These are phyloP conservation scores for Phytophthora agathidicida DNA, from an alignment of 352 stramenopile species.

Conservation along the genomic window DNA sequence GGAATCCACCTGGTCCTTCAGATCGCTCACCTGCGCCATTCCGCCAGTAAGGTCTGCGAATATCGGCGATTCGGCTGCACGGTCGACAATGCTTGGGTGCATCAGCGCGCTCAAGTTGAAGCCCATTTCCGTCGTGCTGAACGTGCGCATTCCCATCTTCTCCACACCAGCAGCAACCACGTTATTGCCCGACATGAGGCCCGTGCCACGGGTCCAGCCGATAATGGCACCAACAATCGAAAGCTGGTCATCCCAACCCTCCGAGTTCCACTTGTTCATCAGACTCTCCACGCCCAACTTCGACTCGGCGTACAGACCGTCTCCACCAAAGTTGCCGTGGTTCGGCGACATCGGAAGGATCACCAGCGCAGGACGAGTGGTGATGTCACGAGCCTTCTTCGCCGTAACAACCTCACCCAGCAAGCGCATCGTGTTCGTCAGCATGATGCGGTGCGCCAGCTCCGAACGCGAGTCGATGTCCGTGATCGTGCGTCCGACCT, in stretches of 20 bases:
- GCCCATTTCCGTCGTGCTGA: slow-evolving; percentile 89
- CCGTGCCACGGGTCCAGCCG: slow-evolving; percentile 87
- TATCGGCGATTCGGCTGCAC: slow-evolving; percentile 70
- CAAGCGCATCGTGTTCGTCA: slow-evolving; percentile 87
- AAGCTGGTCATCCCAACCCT: slow-evolving; percentile 88
- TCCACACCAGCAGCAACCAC: slow-evolving; percentile 83
- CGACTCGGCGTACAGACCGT: slow-evolving; percentile 89
- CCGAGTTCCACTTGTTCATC: slow-evolving; percentile 87
- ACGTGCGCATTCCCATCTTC: slow-evolving; percentile 82
- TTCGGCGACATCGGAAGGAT: slow-evolving; percentile 88
- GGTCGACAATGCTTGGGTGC: slow-evolving; percentile 79
- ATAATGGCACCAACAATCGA: slow-evolving; percentile 87
- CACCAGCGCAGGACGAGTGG: slow-evolving; percentile 75
- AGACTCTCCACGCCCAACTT: slow-evolving; percentile 89
- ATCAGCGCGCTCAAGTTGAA: slow-evolving; percentile 88
- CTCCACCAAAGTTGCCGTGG: slow-evolving; percentile 86
- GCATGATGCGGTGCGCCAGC: slow-evolving; percentile 87
- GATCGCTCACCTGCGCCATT: slow-evolving; percentile 76
- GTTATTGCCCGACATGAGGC: slow-evolving; percentile 91
- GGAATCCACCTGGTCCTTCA: slow-evolving; percentile 68
- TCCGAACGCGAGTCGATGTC: slow-evolving; percentile 84
- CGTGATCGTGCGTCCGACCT: slow-evolving; percentile 77
- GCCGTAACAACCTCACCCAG: slow-evolving; percentile 78
- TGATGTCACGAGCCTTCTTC: slow-evolving; percentile 76
- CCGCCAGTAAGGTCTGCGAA: slow-evolving; percentile 84